Base-by-base conservation (phyloP, 352 stramenopile species). In the Thalassiosira mediterranea region DNA sequence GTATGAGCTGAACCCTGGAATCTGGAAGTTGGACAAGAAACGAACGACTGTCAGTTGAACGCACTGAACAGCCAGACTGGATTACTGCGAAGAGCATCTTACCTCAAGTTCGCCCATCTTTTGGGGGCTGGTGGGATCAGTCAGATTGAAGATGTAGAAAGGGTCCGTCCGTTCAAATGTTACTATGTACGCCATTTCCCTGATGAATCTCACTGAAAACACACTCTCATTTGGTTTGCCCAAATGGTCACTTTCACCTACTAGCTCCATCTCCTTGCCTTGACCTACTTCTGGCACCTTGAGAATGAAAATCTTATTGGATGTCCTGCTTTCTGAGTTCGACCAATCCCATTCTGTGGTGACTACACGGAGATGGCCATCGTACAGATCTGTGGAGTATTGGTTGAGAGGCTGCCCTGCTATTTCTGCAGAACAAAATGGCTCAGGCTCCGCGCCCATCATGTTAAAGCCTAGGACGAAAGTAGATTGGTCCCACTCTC, bases 101-200 rank as follows among this genome's bases (percentile, higher is more conserved):
- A n/a, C n/a, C n/a, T n/a, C 46, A n/a, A 86, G 53, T 63, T 86
- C 76, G 23, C 85, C 85, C n/a, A 83, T 17, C 38, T 83, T 53
- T 40, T 58, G 58, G 8, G 82, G 82, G n/a, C 83, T 26, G 2
- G 53, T 72, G 25, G 54, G 59, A 63, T 83, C 42, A 0, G 65
- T 58, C 37, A 91, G 21, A 62, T 91, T 65, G 29, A 89, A 38
- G 32, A 88, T 69, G 46, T 87, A 85, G 37, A 91, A 88, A 11
- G 85, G 85, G 78, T 91, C 82, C 11, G 48, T 88, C n/a, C 63
- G 61, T 34, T 78, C 48, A 44, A 88, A 91, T 11, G 85, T 91
- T 0, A 90, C 83, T 19, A 83, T 63, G 42, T 89, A 89, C 17
- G 46, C 78, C 57, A 72, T 81, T 15, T 81, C 62, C 13, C 72